Percentiles rank a stretch among this genome's conserved stretches.
phyloP scores from a whole-genome alignment of 179 eudicot genomes.

The Dionaea muscipula region DNA sequence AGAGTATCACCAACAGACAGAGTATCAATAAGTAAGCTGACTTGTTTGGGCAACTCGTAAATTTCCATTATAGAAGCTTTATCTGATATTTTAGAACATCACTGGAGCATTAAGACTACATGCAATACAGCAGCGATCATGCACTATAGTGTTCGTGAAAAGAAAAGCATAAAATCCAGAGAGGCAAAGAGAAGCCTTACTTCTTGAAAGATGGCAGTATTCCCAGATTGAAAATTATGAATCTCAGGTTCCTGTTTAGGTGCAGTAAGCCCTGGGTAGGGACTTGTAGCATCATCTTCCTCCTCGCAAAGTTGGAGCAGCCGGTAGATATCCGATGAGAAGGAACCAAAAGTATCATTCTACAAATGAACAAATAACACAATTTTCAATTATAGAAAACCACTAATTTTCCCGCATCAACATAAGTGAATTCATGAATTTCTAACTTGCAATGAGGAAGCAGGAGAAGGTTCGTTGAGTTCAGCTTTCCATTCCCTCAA shows the following conservation, averaged over 20 bases:
- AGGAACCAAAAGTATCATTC: conserved; percentile 67
- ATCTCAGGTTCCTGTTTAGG: conserved; percentile 77
- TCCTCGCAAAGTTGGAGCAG: conserved; percentile 78
- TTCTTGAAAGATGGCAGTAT: conserved; percentile 35
- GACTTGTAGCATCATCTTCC: conserved; percentile 96
- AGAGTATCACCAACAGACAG: too few species aligned
- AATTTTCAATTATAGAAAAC: not conserved
- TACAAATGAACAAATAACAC: conserved; percentile 19
- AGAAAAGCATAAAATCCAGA: too few species aligned
- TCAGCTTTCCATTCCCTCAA: conserved; percentile 89
- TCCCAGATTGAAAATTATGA: conserved; percentile 30
- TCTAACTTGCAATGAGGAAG: conserved; percentile 60
- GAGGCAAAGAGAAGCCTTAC: conserved; percentile 14
- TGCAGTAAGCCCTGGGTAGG: conserved; percentile 33
- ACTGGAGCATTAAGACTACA: too few species aligned
- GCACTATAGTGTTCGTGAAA: too few species aligned
- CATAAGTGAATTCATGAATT: conserved; percentile 1
- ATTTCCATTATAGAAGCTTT: too few species aligned
- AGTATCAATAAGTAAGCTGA: too few species aligned
- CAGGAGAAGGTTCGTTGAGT: conserved; percentile 93
- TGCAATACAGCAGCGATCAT: too few species aligned
- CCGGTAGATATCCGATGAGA: conserved; percentile 76
- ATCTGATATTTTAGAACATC: too few species aligned
- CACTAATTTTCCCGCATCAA: too few species aligned
- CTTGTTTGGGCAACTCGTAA: too few species aligned